Conservation (phyloP, 2,329 filamentous ascomycete genomes). For the Fusarium pilosicola region DNA sequence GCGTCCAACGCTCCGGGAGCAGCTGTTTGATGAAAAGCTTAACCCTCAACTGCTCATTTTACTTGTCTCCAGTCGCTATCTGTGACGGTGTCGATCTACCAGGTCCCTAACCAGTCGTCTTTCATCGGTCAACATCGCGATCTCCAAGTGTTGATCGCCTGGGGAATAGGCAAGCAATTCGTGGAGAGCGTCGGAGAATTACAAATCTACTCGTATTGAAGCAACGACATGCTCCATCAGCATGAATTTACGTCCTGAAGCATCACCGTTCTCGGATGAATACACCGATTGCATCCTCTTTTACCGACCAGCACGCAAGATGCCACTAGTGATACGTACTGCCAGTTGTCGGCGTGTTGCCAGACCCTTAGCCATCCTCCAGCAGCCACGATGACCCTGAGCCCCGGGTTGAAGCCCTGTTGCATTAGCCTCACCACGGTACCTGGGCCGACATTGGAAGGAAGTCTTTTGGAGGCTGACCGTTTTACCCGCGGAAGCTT, state of each 20-base stretch:
- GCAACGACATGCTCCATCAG: not conserved
- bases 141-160: conserved; percentile 15
- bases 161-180: conserved; percentile 11
- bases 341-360: conserved; percentile 14
- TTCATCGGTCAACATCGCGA: conserved; percentile 31
- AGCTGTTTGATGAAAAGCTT: conserved; percentile 32
- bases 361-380: conserved; percentile 25
- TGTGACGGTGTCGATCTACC: conserved; percentile 28
- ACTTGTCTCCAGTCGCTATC: conserved; percentile 23
- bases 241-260: not conserved
- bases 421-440: conserved; percentile 39
- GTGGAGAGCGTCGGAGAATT: conserved; percentile 16
- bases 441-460: conserved; percentile 34
- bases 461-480: conserved; percentile 19
- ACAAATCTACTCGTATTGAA: not conserved
- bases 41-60: conserved; percentile 37
- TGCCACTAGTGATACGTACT: conserved; percentile 17
- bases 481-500: conserved; percentile 37
- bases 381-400: conserved; percentile 35
- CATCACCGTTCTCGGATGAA: conserved; percentile 2
- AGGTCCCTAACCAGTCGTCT: conserved; percentile 10
- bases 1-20: conserved; percentile 37
- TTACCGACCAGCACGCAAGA: conserved; percentile 9
- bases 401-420: conserved; percentile 35
- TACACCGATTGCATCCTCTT: not conserved